Base-by-base conservation (phyloP, 2,329 filamentous ascomycete species). In the Ilyonectria destructans region DNA sequence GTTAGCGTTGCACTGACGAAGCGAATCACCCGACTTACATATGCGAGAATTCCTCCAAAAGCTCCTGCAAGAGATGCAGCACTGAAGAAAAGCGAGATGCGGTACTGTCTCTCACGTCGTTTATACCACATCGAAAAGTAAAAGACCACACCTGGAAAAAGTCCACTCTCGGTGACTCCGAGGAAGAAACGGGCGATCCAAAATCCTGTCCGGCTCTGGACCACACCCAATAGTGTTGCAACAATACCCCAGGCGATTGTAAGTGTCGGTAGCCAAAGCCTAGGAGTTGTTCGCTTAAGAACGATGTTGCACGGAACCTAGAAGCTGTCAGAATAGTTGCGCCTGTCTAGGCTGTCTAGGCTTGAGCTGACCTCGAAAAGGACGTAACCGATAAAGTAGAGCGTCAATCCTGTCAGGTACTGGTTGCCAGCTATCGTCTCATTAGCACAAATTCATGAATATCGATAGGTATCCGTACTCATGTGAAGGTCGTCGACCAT, bases 351-450 rank as follows among this genome's bases (percentile, higher is more conserved):
- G 3, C 4, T 17, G 7, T n/a, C n/a, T 43, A 15, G 4, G 40
- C 13, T 15, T 21, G 35, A 3, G 17, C 76, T 49, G 51, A 85
- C 85, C 73, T 90, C 88, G 48, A 89, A 89, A 12, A 89, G 72
- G 1, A 89, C 87, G 66, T 89, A 90, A 49, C 86, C 87, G 46
- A 89, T 81, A 74, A 93, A 93, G 77, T 92, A 93, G 0, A 93
- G 77, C 0, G 90, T 92, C 46, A 93, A 75, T 1, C 89, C 89
- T 0, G 88, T 90, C 1, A 92, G 82, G 65, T 93, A 93, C 71
- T 92, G 85, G 52, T 91, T 87, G 1, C 87, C 89, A 29, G 86
- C 86, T 86, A 48, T 4, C 23, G 8, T 7, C n/a, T 10, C 17
- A 9, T 52, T 6, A 19, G 9, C 6, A 21, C 6, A 7, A 1